Base-by-base conservation (phyloP, 164 flowering plant genomes). In the Berberis thunbergii region DNA sequence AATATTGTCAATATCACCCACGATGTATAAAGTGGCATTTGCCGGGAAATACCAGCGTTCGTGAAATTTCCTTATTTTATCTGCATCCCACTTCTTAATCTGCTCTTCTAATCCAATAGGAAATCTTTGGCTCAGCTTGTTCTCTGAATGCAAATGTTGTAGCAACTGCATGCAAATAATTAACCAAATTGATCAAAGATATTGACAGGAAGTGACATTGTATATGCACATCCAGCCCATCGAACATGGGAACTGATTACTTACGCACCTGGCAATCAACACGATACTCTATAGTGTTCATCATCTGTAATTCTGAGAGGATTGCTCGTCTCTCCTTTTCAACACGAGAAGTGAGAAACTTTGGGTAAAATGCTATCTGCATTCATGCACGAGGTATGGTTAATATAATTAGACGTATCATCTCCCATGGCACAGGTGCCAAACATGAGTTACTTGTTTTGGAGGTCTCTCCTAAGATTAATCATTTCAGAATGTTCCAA, bases 11-110 rank as follows among this genome's bases (percentile, higher is more conserved):
- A 95, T 81, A 73, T 95, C 97, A 58, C 99, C 99, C 65, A 95
- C 99, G 69, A 95, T 89, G 70, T 88, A 95, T 60, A 95, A 79
- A 61, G 99, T 91, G 48, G 97, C 94, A 80, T 95, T 95, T 76
- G 88, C 97, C 48, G 99, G 99, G 75, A 91, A 91, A 74, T 95
- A 95, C 99, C 99, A 95, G 40, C 99, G 89, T 67, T 95, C 99
- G 71, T 95, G 99, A 69, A 95, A 95, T 68, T 82, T 89, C 76
- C 86, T 85, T 59, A 95, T 89, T 79, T 89, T 95, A 70, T 95
- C 99, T 1, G 85, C 88, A 83, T 95, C 98, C 99, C 99, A 95
- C 75, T 85, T 89, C 85, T 88, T 88, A 62, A 95, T 95, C 76
- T 95, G 99, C 74, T 95, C 99, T 73, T 95, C 99, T 49, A 95